A percentile compares a stretch with the other conserved stretches of the same genome.
These are phyloP conservation scores for Volvox reticuliferus DNA, from an alignment of 139 green algal genomes.

Conservation along the genomic window DNA sequence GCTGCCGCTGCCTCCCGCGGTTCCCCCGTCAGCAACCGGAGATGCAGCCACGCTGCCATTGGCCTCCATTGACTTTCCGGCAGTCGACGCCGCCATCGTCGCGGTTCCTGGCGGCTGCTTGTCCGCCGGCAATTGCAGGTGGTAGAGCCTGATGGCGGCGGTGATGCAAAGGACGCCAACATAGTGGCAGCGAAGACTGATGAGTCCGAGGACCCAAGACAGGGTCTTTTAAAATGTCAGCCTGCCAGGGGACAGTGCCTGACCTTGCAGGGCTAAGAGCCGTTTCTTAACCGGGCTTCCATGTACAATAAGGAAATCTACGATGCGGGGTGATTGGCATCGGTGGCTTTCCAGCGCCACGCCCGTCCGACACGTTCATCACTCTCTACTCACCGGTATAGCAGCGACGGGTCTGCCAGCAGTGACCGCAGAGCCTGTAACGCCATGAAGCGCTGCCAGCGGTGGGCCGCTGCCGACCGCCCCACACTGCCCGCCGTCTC, in stretches of 20 bases:
- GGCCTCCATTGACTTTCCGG: neutral
- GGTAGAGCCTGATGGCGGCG: slow-evolving; percentile 13
- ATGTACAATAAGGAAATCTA: too few species aligned
- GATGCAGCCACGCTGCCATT: neutral
- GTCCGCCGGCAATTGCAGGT: neutral
- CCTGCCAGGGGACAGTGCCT: too few species aligned
- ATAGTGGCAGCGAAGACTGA: too few species aligned
- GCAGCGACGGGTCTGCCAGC: slow-evolving; percentile 50
- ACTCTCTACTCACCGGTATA: slow-evolving; percentile 50
- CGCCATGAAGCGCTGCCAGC: slow-evolving; percentile 66
- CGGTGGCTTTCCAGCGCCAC: too few species aligned
- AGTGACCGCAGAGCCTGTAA: slow-evolving; percentile 59
- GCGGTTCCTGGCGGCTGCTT: neutral
- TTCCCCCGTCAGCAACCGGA: neutral
- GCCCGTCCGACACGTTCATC: neutral
- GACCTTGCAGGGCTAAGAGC: too few species aligned
- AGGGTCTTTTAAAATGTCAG: too few species aligned
- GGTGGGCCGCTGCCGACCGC: neutral
- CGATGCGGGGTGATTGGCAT: too few species aligned
- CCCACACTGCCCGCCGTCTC: slow-evolving; percentile 33
- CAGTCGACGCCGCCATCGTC: neutral
- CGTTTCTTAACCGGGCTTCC: too few species aligned
- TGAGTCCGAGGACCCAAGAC: too few species aligned
- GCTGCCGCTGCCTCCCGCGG: neutral
- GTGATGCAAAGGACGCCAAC: too few species aligned